Conservation (phyloP, 2,329 filamentous ascomycete species). For the Blastomyces gilchristii region DNA sequence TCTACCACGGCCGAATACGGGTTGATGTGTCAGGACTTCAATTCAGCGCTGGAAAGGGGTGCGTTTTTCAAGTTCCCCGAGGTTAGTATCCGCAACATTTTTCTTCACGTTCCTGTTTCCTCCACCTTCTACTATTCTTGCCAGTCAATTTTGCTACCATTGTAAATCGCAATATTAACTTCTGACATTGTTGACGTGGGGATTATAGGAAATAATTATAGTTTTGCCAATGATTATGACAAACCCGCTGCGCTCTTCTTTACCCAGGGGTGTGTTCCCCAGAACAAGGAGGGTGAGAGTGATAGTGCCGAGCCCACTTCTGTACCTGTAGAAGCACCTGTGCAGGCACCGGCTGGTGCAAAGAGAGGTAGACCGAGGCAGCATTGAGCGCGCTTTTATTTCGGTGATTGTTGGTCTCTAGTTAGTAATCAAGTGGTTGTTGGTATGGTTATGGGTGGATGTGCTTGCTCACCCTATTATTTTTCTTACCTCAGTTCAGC, state of each 20-base stretch:
- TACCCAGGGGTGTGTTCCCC: constrained; percentile 66
- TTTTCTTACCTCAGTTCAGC: background rate
- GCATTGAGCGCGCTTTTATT: background rate
- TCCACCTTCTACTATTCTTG: background rate
- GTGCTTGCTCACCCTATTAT: background rate
- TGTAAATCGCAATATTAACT: constrained; percentile 4
- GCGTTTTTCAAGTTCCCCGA: constrained; percentile 89
- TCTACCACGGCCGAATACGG: constrained; percentile 69
- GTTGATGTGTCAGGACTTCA: constrained; percentile 51
- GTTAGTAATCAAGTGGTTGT: background rate
- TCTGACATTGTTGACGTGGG: constrained; percentile 1
- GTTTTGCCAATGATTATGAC: constrained; percentile 70
- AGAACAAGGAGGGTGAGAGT: constrained; percentile 20
- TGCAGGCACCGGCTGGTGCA: constrained; percentile 1
- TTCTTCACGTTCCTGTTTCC: background rate
- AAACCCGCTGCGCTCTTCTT: constrained; percentile 76
- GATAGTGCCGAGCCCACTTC: constrained; percentile 17
- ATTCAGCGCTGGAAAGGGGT: constrained; percentile 78
- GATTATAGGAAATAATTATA: constrained; percentile 75
- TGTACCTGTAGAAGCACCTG: constrained; percentile 6
- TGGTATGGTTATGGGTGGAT: background rate
- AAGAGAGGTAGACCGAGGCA: constrained; percentile 7
- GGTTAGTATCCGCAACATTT: constrained; percentile 42
- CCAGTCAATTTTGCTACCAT: constrained; percentile 1
- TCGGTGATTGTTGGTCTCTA: background rate